Evolutionary conservation across 2,329 filamentous ascomycete species (phyloP).

Genomic region (Metarhizium guizhouense): DNA sequence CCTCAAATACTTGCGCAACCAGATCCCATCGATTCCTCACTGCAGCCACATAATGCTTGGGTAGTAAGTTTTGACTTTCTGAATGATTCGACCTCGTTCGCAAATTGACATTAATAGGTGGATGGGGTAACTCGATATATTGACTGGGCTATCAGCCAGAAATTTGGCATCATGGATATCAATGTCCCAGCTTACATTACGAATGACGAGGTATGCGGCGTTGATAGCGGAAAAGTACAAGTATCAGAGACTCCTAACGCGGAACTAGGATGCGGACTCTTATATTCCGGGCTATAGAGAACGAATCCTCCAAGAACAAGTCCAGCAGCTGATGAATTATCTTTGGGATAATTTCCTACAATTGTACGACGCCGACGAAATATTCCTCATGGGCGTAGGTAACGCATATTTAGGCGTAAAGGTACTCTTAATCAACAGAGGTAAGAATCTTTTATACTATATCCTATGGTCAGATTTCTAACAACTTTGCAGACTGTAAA

Average conservation of each 20-base stretch:
- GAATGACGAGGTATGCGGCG: slow-evolving; percentile 42
- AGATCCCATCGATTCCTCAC: slow-evolving; percentile 58
- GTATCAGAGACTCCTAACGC: background rate
- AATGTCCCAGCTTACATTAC: slow-evolving; percentile 78
- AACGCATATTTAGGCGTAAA: slow-evolving; percentile 79
- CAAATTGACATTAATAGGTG: slow-evolving; percentile 42
- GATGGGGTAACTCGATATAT: slow-evolving; percentile 76
- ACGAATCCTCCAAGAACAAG: slow-evolving; percentile 45
- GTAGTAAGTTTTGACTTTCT: slow-evolving; percentile 50
- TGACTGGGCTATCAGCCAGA: slow-evolving; percentile 68
- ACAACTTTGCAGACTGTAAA: slow-evolving; percentile 45
- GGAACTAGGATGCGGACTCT: slow-evolving; percentile 36
- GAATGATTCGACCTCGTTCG: background rate
- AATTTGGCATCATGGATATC: slow-evolving; percentile 80
- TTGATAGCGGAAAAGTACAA: background rate
- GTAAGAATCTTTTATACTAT: slow-evolving; percentile 33
- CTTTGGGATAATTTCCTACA: slow-evolving; percentile 98
- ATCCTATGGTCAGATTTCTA: slow-evolving; percentile 2
- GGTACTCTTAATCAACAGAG: slow-evolving; percentile 67
- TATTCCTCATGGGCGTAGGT: slow-evolving; percentile 85
- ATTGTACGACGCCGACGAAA: slow-evolving; percentile 58
- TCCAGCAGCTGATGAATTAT: slow-evolving; percentile 70
- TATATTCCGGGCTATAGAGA: slow-evolving; percentile 37
- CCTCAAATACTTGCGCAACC: slow-evolving; percentile 61
- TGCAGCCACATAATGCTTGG: slow-evolving; percentile 81